These are phyloP conservation scores for Pseudopithomyces maydicus DNA, from an alignment of 2,329 filamentous ascomycete species.

Conservation along the genomic window DNA sequence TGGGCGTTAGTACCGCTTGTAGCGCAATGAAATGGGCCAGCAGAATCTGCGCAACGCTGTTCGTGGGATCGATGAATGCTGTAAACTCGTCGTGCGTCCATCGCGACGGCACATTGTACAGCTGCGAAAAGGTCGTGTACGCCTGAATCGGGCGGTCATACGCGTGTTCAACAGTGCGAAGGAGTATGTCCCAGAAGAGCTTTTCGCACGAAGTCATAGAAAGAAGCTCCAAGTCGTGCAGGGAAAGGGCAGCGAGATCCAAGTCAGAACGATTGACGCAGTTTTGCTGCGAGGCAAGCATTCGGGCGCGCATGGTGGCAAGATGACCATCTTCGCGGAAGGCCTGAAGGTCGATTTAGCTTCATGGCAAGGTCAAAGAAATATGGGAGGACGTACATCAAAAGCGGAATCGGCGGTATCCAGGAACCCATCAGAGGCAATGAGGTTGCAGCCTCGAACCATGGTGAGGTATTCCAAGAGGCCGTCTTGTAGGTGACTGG, in stretches of 20 bases:
- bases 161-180: conserved; percentile 31
- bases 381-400: conserved; percentile 22
- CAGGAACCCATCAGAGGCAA: conserved; percentile 32
- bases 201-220: conserved; percentile 35
- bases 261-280: conserved; percentile 33
- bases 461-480: conserved; percentile 45
- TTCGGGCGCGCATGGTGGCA: conserved; percentile 34
- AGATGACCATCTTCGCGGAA: conserved; percentile 41
- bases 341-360: conserved; percentile 19
- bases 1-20: conserved; percentile 51
- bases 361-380: not conserved
- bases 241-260: conserved; percentile 35
- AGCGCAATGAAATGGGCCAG: conserved; percentile 55
- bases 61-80: conserved; percentile 50
- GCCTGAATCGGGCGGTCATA: conserved; percentile 40
- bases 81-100: conserved; percentile 50
- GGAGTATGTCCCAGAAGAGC: conserved; percentile 32
- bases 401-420: conserved; percentile 32
- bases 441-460: conserved; percentile 44
- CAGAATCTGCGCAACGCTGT: conserved; percentile 50
- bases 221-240: conserved; percentile 30
- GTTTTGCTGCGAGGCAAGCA: conserved; percentile 22
- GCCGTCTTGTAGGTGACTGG: conserved; percentile 44
- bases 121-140: conserved; percentile 49
- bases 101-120: conserved; percentile 49